Evolutionary conservation across 2,329 filamentous ascomycete genomes (phyloP), one percentile per base, ranked within the genome.

Genomic region (Dissoconium aciculare): DNA sequence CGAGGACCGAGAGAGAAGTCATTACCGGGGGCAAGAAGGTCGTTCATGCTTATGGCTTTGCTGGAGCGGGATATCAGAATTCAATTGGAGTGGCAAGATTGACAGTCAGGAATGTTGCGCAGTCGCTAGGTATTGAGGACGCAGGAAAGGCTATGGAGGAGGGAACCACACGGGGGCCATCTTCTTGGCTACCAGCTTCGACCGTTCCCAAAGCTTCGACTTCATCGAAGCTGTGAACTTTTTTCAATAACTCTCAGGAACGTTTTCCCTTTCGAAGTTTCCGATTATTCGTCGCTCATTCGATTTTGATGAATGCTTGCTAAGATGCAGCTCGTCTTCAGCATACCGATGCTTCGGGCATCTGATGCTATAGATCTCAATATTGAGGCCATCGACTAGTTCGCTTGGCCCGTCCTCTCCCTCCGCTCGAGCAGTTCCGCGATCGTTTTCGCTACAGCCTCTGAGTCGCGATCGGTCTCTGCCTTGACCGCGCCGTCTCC

Each of bases 11-110:
- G 43, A 37, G 44, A 26, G 59, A 63, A 38, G 8, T 8, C n/a
- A 44, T 40, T 13, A 44, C 50, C 9, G 47, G 42, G 3, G 40
- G 39, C 10, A 46, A 41, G 42, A 44, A 39, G 32, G 49, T 63
- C 6, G 54, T 63, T 21, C 62, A 64, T 54, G 47, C 52, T 30
- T 66, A 64, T 54, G 62, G 61, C 9, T 59, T 64, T 55, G 55
- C 52, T 13, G 60, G 59, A 3, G 60, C 54, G 25, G 62, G 62
- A 32, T 60, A 49, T 41, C 51, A 54, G 40, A 51, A 53, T 28
- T 50, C 46, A 11, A 33, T 51, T 11, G 50, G 50, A 23, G 19
- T n/a, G 8, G 19, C 19, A n/a, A 8, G 8, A 23, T 23, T n/a
- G 8, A 23, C 19, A n/a, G n/a, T 23, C 8, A 23, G 8, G 19